A percentile compares a stretch with the other conserved stretches of the same genome.
Conservation (phyloP, 768 basidiomycete genomes). For the Bullera alba region DNA sequence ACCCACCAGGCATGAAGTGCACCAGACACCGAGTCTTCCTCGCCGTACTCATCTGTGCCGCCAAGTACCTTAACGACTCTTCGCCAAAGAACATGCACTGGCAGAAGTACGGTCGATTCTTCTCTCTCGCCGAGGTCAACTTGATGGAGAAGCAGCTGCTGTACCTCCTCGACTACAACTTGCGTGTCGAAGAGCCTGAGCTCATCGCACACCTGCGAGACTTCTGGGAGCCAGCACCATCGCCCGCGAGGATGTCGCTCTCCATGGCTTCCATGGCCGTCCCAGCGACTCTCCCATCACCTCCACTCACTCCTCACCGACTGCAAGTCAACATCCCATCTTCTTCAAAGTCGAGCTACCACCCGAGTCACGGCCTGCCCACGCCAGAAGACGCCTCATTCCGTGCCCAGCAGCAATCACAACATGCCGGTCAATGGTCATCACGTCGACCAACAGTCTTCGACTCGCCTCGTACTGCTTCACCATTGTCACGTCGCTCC, state of each 20-base stretch:
- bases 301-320: conserved; percentile 21
- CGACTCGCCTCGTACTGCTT: conserved; percentile 3
- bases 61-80: conserved; percentile 97
- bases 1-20: conserved; percentile 63
- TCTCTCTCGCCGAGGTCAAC: conserved; percentile 61
- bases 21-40: conserved; percentile 94
- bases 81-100: conserved; percentile 80
- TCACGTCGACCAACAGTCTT: conserved; percentile 9
- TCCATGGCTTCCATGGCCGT: not conserved
- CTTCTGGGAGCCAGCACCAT: conserved; percentile 48
- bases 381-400: conserved; percentile 1
- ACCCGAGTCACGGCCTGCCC: conserved; percentile 5
- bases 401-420: conserved; percentile 8
- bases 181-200: conserved; percentile 80
- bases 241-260: not conserved
- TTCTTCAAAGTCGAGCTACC: conserved; percentile 13
- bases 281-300: conserved; percentile 8
- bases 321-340: conserved; percentile 18
- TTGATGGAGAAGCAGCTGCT: conserved; percentile 97
- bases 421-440: not conserved
- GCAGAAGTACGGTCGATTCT: conserved; percentile 70
- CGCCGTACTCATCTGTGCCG: conserved; percentile 87
- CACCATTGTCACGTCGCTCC: not conserved
- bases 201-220: conserved; percentile 54
- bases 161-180: conserved; percentile 78